Base-by-base conservation (phyloP, 2,329 filamentous ascomycete species). In the Botrytis pseudocinerea region DNA sequence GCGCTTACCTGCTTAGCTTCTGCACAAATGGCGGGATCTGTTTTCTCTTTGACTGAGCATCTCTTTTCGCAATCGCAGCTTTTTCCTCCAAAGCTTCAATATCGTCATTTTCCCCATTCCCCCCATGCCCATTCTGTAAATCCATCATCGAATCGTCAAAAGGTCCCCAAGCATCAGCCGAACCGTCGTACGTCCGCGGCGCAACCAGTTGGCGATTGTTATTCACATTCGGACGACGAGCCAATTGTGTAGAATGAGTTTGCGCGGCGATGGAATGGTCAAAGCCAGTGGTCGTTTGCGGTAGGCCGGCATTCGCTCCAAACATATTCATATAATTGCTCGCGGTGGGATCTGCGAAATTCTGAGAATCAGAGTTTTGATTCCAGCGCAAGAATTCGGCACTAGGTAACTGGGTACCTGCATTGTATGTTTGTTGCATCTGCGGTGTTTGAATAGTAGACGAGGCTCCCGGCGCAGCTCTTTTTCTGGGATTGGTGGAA, bases 21-120 rank as follows among this genome's bases (percentile, higher is more conserved):
- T 98, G 95, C 61, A 99, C 95, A 85, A 99, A 99, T 0, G 96
- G 95, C 0, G 96, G 95, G 18, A 99, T 98, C 80, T 97, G 93
- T 83, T 98, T 98, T 79, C 95, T 87, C 83, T 97, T 98, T 25
- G 91, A 88, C 81, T 95, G 92, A 0, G 95, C 92, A 73, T 98
- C 96, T 80, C 91, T 90, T 85, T 97, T 97, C 14, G 94, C 94
- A 75, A 92, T 85, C 76, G 91, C 87, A 35, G 94, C 95, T 82
- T 90, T 90, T 80, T 92, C 90, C 80, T 97, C 94, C 74, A 98
- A 84, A 71, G 92, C 86, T 75, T 95, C 92, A 74, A 97, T 87
- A 76, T 90, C 93, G 76, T 97, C 91, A 79, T 89, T 85, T 80
- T 91, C 88, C 59, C 84, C 84, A 72, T 83, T 76, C 6, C 75